A percentile compares a stretch with the other conserved stretches of the same genome.
phyloP scores from a whole-genome alignment of 2,329 filamentous ascomycete species.

The Sporothrix brasiliensis region DNA sequence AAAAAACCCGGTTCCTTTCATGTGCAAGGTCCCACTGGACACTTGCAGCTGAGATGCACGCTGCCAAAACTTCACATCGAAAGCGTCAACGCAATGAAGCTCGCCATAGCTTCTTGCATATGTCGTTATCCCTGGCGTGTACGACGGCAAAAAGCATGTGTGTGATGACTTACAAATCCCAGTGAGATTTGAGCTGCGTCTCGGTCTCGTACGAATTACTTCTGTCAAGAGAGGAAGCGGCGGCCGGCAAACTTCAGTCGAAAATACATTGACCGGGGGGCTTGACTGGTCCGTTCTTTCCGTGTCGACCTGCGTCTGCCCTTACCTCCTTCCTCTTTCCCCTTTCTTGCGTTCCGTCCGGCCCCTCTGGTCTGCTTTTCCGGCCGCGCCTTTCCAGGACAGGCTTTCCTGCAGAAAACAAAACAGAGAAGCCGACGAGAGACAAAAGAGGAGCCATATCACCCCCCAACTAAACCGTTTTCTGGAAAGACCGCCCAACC shows the following conservation, averaged over 20 bases:
- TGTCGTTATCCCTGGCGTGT: neutral
- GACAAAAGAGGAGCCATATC: neutral
- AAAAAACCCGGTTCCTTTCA: neutral
- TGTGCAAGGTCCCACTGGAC: constrained; percentile 10
- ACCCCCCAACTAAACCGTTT: constrained; percentile 8
- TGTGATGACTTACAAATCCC: too few relatives aligned
- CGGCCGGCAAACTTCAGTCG: neutral
- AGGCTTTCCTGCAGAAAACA: neutral
- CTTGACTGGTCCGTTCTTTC: neutral
- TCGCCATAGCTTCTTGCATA: neutral
- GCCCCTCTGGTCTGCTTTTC: constrained; percentile 30
- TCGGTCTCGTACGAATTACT: too few relatives aligned
- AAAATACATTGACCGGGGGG: neutral
- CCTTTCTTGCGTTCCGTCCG: constrained; percentile 16
- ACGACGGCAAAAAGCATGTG: neutral
- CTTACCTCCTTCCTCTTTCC: constrained; percentile 16
- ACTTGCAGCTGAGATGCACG: neutral
- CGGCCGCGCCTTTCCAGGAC: constrained; percentile 23
- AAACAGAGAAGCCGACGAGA: neutral
- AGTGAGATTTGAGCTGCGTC: too few relatives aligned
- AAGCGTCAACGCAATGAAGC: neutral
- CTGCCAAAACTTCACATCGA: neutral
- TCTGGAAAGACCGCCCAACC: constrained; percentile 8
- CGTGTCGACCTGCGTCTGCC: too few relatives aligned
- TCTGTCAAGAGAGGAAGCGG: too few relatives aligned